Evolutionary conservation across 441 rosid genomes (phyloP).

Genomic region (Erysimum cheiri): DNA sequence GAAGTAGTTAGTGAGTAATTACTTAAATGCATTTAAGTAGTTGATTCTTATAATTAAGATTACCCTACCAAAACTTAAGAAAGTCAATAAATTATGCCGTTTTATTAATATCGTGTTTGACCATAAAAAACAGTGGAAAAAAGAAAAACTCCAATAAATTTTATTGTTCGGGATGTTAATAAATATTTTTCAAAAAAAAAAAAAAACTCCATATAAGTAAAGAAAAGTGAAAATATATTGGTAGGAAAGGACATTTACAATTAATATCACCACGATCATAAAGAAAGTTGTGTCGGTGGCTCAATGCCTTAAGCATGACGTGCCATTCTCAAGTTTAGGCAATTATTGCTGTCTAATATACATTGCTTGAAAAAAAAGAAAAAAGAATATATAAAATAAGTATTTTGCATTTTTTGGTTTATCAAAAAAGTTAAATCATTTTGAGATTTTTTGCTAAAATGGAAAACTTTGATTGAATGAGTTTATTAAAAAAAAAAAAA

Average conservation of each 20-base stretch:
- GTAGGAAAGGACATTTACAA: conserved; percentile 19
- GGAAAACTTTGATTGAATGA: not conserved
- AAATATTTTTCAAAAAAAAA: no score
- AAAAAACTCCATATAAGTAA: not conserved
- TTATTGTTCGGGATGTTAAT: conserved; percentile 20
- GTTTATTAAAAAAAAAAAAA: no score
- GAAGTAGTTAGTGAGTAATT: conserved; percentile 7
- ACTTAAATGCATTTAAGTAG: conserved; percentile 12
- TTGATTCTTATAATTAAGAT: not conserved
- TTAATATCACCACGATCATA: conserved; percentile 38
- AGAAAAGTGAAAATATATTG: conserved; percentile 15
- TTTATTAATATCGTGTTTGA: conserved; percentile 8
- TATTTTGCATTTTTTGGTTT: not conserved
- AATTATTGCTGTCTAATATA: conserved; percentile 20
- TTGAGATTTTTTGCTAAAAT: not conserved
- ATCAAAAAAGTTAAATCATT: not conserved
- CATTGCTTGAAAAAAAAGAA: not conserved
- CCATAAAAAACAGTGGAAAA: not conserved
- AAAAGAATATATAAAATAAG: not conserved
- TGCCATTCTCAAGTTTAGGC: conserved; percentile 40
- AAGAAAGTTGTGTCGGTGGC: conserved; percentile 43
- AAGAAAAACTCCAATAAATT: not conserved
- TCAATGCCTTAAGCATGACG: conserved; percentile 34
- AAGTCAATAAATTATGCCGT: not conserved
- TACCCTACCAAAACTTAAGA: not conserved